These are phyloP conservation scores for Diaporthe sp. DNA, from an alignment of 2,329 filamentous ascomycete genomes.

Conservation along the genomic window DNA sequence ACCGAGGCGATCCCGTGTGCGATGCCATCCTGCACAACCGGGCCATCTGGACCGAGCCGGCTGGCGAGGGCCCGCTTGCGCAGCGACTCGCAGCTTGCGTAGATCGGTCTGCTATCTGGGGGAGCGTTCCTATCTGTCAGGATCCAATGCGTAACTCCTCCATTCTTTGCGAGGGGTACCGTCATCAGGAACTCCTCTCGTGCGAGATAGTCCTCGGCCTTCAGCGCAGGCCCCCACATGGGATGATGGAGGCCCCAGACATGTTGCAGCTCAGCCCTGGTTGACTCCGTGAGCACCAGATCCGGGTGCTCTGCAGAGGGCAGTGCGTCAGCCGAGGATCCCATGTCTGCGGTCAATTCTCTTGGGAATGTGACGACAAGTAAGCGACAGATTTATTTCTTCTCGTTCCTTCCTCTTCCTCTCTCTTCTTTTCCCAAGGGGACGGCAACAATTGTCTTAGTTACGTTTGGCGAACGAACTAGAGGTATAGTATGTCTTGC, in stretches of 20 bases:
- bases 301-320: slow-evolving; percentile 52
- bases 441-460: not conserved
- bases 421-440: not conserved
- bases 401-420: too few relatives aligned
- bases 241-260: slow-evolving; percentile 70
- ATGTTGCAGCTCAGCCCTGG: slow-evolving; percentile 63
- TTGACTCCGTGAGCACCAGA: slow-evolving; percentile 69
- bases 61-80: slow-evolving; percentile 69
- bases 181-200: slow-evolving; percentile 71
- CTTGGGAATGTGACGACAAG: not conserved
- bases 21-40: slow-evolving; percentile 65
- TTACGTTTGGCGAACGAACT: not conserved
- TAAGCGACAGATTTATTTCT: not conserved
- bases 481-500: slow-evolving; percentile 16
- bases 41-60: slow-evolving; percentile 49
- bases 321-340: slow-evolving; percentile 49
- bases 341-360: slow-evolving; percentile 48
- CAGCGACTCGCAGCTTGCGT: slow-evolving; percentile 75
- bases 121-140: slow-evolving; percentile 62
- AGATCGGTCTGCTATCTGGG: slow-evolving; percentile 63
- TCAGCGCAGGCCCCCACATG: slow-evolving; percentile 72
- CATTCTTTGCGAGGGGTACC: slow-evolving; percentile 69
- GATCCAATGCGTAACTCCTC: slow-evolving; percentile 75
- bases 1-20: slow-evolving; percentile 85
- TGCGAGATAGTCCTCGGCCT: slow-evolving; percentile 67